These are phyloP conservation scores for Ceratobasidium sp. DNA, from an alignment of 1,284 basidiomycete genomes.

Conservation along the genomic window DNA sequence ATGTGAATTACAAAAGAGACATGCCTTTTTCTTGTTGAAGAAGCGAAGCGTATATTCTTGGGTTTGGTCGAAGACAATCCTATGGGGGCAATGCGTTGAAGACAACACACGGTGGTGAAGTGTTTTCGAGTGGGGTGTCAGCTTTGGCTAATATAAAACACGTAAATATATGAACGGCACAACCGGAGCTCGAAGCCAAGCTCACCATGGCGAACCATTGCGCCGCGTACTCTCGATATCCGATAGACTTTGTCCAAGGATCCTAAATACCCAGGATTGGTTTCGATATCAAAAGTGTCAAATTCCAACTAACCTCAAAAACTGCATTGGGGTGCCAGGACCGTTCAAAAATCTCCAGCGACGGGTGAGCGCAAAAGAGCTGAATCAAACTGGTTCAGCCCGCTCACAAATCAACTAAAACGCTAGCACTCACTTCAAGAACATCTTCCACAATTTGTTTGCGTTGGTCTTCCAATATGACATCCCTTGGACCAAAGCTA, in stretches of 20 bases:
- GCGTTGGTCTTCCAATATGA: slow-evolving; percentile 52
- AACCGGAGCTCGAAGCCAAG: slow-evolving; percentile 32
- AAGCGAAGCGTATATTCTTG: slow-evolving; percentile 69
- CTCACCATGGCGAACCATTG: slow-evolving; percentile 72
- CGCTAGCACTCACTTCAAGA: slow-evolving; percentile 56
- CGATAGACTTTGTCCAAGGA: slow-evolving; percentile 63
- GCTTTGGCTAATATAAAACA: slow-evolving; percentile 61
- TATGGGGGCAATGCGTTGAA: slow-evolving; percentile 65
- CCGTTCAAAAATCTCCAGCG: slow-evolving; percentile 65
- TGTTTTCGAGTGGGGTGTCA: slow-evolving; percentile 64
- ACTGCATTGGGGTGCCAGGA: slow-evolving; percentile 67
- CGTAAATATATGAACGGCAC: background rate
- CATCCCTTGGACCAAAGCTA: slow-evolving; percentile 36
- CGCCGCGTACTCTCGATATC: slow-evolving; percentile 64
- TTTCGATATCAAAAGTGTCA: slow-evolving; percentile 33
- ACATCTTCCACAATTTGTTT: slow-evolving; percentile 63
- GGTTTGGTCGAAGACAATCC: slow-evolving; percentile 69
- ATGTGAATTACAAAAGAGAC: slow-evolving; percentile 22
- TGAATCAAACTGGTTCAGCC: slow-evolving; percentile 44
- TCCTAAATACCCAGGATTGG: slow-evolving; percentile 56
- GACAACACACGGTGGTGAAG: slow-evolving; percentile 66
- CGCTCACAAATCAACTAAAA: background rate
- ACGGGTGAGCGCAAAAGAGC: slow-evolving; percentile 68
- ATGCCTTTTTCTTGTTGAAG: slow-evolving; percentile 65
- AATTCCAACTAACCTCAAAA: slow-evolving; percentile 62